Evolutionary conservation across 345 rosid species (phyloP).

Genomic region (Fremontodendron californicum): DNA sequence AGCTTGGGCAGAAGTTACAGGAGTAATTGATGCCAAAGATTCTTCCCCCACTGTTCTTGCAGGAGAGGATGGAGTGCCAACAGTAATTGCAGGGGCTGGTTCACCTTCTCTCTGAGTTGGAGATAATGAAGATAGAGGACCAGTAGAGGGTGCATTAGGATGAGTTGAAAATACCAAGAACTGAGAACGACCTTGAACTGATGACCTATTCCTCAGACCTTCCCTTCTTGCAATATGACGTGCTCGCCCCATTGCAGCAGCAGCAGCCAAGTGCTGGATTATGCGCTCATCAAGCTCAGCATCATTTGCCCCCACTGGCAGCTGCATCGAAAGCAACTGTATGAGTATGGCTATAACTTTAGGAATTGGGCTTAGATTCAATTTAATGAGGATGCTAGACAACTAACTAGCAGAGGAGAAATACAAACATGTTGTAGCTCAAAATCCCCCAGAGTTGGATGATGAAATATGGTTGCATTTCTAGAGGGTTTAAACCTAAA

Average conservation of each 20-base stretch:
- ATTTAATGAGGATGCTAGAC: neutral
- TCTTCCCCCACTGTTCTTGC: constrained; percentile 37
- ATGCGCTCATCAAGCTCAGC: constrained; percentile 93
- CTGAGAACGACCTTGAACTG: constrained; percentile 72
- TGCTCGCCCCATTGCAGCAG: constrained; percentile 86
- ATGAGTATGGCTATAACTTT: neutral
- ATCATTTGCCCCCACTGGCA: constrained; percentile 61
- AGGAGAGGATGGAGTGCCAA: constrained; percentile 46
- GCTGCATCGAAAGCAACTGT: constrained; percentile 36
- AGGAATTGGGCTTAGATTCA: neutral
- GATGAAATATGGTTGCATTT: constrained; percentile 85
- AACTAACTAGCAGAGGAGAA: constrained; percentile 10
- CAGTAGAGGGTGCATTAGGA: constrained; percentile 43
- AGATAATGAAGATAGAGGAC: constrained; percentile 7
- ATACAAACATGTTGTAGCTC: constrained; percentile 84
- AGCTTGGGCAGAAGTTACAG: constrained; percentile 31
- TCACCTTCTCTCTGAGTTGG: constrained; percentile 41
- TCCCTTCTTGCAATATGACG: constrained; percentile 80
- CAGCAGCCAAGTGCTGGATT: constrained; percentile 82
- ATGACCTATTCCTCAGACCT: constrained; percentile 69
- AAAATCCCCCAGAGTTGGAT: constrained; percentile 91
- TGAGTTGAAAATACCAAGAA: constrained; percentile 69
- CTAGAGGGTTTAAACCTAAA: constrained; percentile 69
- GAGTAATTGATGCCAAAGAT: constrained; percentile 30
- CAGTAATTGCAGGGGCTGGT: constrained; percentile 30